Conservation (phyloP, 2,329 filamentous ascomycete genomes). For the Pseudonectria foliicola region DNA sequence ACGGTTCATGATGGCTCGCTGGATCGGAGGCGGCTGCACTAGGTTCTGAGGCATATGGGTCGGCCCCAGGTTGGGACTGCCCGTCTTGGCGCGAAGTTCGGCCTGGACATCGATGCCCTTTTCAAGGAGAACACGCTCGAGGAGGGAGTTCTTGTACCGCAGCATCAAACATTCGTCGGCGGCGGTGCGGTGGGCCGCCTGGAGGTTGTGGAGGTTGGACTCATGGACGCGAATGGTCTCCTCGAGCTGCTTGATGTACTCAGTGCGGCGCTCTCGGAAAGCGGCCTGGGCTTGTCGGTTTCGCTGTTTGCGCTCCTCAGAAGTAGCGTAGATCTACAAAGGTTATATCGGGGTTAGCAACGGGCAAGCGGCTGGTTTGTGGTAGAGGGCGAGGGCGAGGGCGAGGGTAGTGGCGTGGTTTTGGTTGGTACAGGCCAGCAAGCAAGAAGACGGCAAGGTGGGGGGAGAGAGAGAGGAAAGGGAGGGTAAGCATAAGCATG, state of each 20-base stretch:
- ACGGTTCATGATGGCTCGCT: conserved; percentile 73
- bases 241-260: conserved; percentile 99
- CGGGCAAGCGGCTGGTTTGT: conserved; percentile 2
- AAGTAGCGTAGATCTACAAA: conserved; percentile 89
- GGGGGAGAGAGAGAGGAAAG: neutral
- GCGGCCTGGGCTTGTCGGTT: conserved; percentile 96
- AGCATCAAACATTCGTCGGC: conserved; percentile 98
- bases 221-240: conserved; percentile 97
- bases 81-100: conserved; percentile 86
- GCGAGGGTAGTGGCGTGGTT: neutral
- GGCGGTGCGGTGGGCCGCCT: conserved; percentile 88
- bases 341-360: conserved; percentile 6
- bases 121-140: conserved; percentile 91
- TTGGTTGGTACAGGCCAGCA: neutral
- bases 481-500: too few species aligned
- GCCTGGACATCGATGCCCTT: conserved; percentile 98
- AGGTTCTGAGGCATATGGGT: conserved; percentile 61
- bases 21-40: conserved; percentile 68
- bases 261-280: conserved; percentile 90
- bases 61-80: conserved; percentile 70
- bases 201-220: conserved; percentile 83
- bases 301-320: conserved; percentile 94
- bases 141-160: conserved; percentile 93
- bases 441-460: neutral
- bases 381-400: conserved; percentile 1